Evolutionary conservation across 129 eudicot species (phyloP), one percentile per base, ranked within the genome.

Genomic region (Deinandra increscens): DNA sequence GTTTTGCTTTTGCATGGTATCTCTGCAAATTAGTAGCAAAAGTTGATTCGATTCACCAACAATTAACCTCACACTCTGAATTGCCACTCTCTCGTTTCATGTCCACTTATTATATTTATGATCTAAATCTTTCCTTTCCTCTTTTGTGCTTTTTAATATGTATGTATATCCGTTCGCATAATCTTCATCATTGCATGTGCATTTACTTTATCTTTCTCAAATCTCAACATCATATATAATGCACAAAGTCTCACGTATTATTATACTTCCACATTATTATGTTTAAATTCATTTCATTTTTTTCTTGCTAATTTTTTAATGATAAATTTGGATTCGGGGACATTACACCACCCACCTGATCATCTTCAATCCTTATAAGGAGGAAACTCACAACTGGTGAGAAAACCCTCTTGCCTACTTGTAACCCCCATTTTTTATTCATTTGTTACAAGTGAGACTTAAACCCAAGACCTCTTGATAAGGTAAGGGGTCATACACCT

Each of bases 1-100:
- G 59, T 46, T 58, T 60, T 37, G 70, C 64, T 69, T 60, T 76
- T 76, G 81, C 75, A 69, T 69, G 81, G 75, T 37, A 69, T 76
- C 64, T 76, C 75, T 76, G 70, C 62, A 14, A 58, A 49, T 76
- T 60, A 45, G 48, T 60, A 60, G 64, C 37, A 46, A 60, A 69
- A 76, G 68, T 43, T 19, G 73, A 75, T 66, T 66, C 65, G 46
- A 66, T 74, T 65, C n/a, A 63, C 51, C 65, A 51, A 45, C 65
- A 51, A 45, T 60, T 72, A 72, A 66, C 48, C 61, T 29, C 67
- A 33, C 19, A 31, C 60, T 36, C 31, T 12, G 12, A 20, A 13
- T 38, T 53, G 15, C 44, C 45, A 51, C 51, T 50, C 68, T 45
- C 37, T 66, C 60, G 68, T 55, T 43, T 66, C 41, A 45, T 55